phyloP scores from a whole-genome alignment of 345 rosid genomes.

The Psidium friedrichsthalianum region DNA sequence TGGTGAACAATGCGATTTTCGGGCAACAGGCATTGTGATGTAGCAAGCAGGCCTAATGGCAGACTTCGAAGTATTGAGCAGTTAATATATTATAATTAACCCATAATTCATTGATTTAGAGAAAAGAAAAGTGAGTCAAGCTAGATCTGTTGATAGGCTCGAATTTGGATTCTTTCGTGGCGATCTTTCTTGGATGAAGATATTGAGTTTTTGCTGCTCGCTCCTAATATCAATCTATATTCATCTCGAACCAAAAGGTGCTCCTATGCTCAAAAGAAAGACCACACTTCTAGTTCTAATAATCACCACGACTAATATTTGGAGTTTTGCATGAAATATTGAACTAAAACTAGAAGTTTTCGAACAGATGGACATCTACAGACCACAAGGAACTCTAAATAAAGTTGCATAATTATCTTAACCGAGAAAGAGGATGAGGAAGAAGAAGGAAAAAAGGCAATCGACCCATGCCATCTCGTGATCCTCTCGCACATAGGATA shows the following conservation, averaged over 20 bases:
- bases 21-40: no score
- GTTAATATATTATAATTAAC: no score
- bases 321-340: background rate
- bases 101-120: no score
- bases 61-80: no score
- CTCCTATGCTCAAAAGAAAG: background rate
- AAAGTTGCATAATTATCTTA: background rate
- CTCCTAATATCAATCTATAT: background rate
- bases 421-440: background rate
- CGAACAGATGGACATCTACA: background rate
- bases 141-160: no score
- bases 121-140: no score
- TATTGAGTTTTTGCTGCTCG: no score
- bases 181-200: rapidly evolving
- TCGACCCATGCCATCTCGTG: background rate
- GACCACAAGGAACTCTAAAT: background rate
- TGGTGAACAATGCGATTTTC: no score
- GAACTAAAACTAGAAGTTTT: background rate
- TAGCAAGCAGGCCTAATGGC: no score
- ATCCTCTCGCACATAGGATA: background rate
- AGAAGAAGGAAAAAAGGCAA: background rate
- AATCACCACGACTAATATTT: background rate
- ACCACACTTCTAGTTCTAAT: background rate
- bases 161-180: no score
- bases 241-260: background rate